Conservation (phyloP, 306 rosid genomes). For the Ormosia emarginata region DNA sequence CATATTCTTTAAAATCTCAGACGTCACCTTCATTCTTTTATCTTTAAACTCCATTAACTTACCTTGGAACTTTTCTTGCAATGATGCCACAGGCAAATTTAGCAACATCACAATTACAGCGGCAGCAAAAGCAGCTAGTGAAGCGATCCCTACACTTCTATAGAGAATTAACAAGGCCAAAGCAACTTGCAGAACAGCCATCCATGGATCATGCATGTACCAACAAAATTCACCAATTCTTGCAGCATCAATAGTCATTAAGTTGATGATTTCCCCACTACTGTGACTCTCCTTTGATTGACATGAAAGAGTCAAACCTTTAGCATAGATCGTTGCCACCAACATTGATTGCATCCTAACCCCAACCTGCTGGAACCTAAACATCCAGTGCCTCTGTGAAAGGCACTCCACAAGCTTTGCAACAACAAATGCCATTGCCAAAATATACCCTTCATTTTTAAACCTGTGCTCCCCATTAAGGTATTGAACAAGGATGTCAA, state of each 20-base stretch:
- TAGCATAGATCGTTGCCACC: slow-evolving; percentile 13
- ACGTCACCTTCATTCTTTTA: slow-evolving; percentile 30
- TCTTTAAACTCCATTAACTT: slow-evolving; percentile 43
- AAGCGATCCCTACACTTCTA: slow-evolving; percentile 25
- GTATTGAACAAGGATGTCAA: slow-evolving; percentile 26
- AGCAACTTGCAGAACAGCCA: not conserved
- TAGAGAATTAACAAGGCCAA: slow-evolving; percentile 27
- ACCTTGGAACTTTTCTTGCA: slow-evolving; percentile 25
- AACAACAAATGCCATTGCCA: not conserved
- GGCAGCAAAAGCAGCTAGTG: slow-evolving; percentile 23
- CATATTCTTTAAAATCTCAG: slow-evolving; percentile 42
- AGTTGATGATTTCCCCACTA: slow-evolving; percentile 24
- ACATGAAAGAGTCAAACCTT: slow-evolving; percentile 16
- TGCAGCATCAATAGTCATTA: slow-evolving; percentile 26
- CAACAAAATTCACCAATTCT: slow-evolving; percentile 26
- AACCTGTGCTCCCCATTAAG: slow-evolving; percentile 2
- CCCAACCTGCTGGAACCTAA: slow-evolving; percentile 23
- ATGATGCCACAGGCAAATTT: slow-evolving; percentile 32
- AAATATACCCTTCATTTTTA: slow-evolving; percentile 2
- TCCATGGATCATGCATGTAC: slow-evolving; percentile 21
- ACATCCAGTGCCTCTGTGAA: slow-evolving; percentile 17
- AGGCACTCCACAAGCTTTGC: slow-evolving; percentile 13
- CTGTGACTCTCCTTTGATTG: slow-evolving; percentile 19
- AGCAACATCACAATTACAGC: slow-evolving; percentile 24
- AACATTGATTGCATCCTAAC: slow-evolving; percentile 1